Conservation (phyloP, 164 flowering plant genomes). For the Liquidambar formosana region DNA sequence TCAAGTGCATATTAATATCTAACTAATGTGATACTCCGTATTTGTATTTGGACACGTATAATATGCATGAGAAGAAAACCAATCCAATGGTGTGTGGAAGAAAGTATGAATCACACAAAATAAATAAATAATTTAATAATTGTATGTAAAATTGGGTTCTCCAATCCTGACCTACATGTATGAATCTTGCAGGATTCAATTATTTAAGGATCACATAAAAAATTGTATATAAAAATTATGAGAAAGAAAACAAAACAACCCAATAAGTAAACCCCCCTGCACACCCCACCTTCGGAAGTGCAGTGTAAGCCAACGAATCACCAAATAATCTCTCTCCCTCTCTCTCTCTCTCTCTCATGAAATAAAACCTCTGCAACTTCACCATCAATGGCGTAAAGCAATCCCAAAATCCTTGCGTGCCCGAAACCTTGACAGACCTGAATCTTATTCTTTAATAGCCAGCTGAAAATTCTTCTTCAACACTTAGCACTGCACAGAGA, state of each 20-base stretch:
- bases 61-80: too few species aligned
- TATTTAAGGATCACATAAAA: too few species aligned
- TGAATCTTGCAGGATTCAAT: too few species aligned
- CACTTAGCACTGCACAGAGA: not conserved
- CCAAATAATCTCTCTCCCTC: not conserved
- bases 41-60: too few species aligned
- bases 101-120: too few species aligned
- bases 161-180: too few species aligned
- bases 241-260: not conserved
- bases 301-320: constrained; percentile 23
- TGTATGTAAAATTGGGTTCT: too few species aligned
- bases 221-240: not conserved
- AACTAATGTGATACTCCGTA: too few species aligned
- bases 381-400: constrained; percentile 50
- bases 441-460: not conserved
- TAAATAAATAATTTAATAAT: too few species aligned
- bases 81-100: too few species aligned
- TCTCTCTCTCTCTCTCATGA: constrained; percentile 20
- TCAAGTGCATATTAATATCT: too few species aligned
- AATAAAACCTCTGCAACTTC: constrained; percentile 15
- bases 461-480: not conserved
- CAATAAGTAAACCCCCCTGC: not conserved
- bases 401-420: constrained; percentile 43
- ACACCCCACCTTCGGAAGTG: constrained; percentile 21
- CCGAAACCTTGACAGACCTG: constrained; percentile 21